A percentile compares a stretch with the other conserved stretches of the same genome.
Evolutionary conservation across 2,329 filamentous ascomycete species (phyloP).

Genomic region (Rachicladosporium sp.): DNA sequence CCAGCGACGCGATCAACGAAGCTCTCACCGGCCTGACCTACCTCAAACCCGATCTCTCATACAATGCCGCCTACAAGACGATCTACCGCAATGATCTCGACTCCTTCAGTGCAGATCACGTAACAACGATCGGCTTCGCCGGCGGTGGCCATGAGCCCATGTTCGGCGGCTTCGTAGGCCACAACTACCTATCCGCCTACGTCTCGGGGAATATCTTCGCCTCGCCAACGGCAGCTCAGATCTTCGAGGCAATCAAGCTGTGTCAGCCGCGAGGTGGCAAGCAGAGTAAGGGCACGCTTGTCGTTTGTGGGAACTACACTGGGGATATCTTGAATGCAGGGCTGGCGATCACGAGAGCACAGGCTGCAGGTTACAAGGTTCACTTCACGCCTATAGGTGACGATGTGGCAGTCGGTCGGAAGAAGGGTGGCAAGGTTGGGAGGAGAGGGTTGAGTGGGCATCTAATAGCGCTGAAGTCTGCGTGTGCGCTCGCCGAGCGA

Average conservation of each 20-base stretch:
- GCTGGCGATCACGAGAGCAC: constrained; percentile 46
- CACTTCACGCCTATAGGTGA: constrained; percentile 51
- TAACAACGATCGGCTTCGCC: constrained; percentile 26
- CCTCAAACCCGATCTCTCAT: constrained; percentile 23
- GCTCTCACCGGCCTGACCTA: constrained; percentile 23
- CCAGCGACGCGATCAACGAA: constrained; percentile 23
- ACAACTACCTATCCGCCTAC: constrained; percentile 48
- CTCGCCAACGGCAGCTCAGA: constrained; percentile 50
- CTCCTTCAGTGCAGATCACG: constrained; percentile 19
- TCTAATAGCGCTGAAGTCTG: constrained; percentile 48
- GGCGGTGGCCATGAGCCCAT: constrained; percentile 42
- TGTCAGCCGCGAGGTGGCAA: constrained; percentile 36
- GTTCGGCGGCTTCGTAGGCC: constrained; percentile 52
- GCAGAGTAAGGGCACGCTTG: constrained; percentile 36
- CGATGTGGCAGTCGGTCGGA: constrained; percentile 51
- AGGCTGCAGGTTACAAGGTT: constrained; percentile 41
- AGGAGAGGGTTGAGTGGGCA: constrained; percentile 51
- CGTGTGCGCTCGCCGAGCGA: constrained; percentile 38
- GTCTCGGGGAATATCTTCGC: constrained; percentile 53
- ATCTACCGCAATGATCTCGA: constrained; percentile 23
- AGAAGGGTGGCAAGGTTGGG: constrained; percentile 44
- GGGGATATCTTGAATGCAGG: constrained; percentile 53
- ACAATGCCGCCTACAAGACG: constrained; percentile 24
- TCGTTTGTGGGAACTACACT: constrained; percentile 54
- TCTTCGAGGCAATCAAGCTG: constrained; percentile 45